Evolutionary conservation across 805 yeast species (phyloP), one percentile per base, ranked within the genome.

Genomic region (Candida pseudofarinosa): DNA sequence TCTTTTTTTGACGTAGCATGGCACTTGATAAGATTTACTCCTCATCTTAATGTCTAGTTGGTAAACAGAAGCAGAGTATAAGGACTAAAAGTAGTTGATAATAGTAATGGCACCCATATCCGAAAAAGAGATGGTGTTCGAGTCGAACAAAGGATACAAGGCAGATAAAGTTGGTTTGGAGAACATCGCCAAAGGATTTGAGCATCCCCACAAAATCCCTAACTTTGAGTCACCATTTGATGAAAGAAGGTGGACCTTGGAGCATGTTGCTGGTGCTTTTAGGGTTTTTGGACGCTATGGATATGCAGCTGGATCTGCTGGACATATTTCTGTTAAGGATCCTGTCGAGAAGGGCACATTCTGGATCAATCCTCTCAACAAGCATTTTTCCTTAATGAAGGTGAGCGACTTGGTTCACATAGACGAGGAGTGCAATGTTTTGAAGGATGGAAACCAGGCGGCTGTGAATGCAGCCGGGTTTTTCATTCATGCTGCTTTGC

Each of bases 341-440:
- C 95, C 96, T 3, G 80, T 84, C 36, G 80, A 82, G 49, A 84
- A 84, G n/a, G 60, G 70, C 37, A 85, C 91, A 3, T 88, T 88
- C 60, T 88, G 95, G 95, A 85, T 88, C 59, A 88, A 88, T 63
- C 95, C 96, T 4, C 67, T 88, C 50, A 91, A 85, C 13, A 75
- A 73, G 50, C 95, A 88, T 62, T 88, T 85, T 48, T 64, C 64
- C 13, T 49, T 67, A 40, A 60, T 68, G 40, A 63, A 59, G 38
- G 70, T 69, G n/a, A 51, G 60, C 33, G 73, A 68, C 48, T 53
- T 68, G 58, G 72, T 68, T 14, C 74, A 67, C 45, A 58, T 65
- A 14, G 68, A 63, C 42, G 60, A 54, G 37, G 48, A 60, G 12
- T 69, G 74, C 15, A 58, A 63, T 39, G 58, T 68, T 12, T 58